Conservation (phyloP, 371 early-diverging fungal genomes). For the Mucor mucedo region DNA sequence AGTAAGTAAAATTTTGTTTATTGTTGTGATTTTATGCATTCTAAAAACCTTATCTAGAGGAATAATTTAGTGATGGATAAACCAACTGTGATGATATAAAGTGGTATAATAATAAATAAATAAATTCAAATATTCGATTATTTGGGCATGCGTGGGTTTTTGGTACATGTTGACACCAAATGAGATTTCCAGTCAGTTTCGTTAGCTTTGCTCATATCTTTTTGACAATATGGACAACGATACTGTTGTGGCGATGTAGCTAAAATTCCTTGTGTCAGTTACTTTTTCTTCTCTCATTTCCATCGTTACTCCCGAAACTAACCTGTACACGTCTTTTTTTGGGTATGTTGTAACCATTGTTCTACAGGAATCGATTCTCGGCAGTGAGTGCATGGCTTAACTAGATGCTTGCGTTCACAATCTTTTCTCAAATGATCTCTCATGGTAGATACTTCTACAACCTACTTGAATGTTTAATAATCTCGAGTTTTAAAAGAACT, state of each 20-base stretch:
- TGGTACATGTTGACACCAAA: slow-evolving; percentile 61
- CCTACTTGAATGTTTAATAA: slow-evolving; percentile 45
- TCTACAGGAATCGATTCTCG: slow-evolving; percentile 63
- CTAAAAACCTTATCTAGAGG: slow-evolving; percentile 8
- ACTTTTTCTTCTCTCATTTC: too few species aligned
- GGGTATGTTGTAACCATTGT: slow-evolving; percentile 62
- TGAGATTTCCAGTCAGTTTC: slow-evolving; percentile 74
- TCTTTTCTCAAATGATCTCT: slow-evolving; percentile 68
- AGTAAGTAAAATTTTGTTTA: slow-evolving; percentile 4
- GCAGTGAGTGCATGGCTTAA: slow-evolving; percentile 71
- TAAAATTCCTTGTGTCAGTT: neutral
- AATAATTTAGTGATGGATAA: slow-evolving; percentile 8
- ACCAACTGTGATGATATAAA: slow-evolving; percentile 21
- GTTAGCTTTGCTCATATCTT: slow-evolving; percentile 54
- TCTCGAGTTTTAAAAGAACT: neutral
- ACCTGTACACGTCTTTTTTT: slow-evolving; percentile 56
- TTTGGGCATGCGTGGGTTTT: slow-evolving; percentile 20
- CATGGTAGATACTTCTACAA: slow-evolving; percentile 74
- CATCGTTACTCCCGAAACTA: slow-evolving; percentile 1
- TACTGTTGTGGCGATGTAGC: slow-evolving; percentile 33
- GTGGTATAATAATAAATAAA: neutral
- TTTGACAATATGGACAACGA: slow-evolving; percentile 75
- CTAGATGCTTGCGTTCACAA: slow-evolving; percentile 65
- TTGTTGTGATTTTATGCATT: too few species aligned
- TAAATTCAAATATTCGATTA: slow-evolving; percentile 9